Conservation (phyloP, 192 early-diverging fungal genomes). For the Backusella sp. region DNA sequence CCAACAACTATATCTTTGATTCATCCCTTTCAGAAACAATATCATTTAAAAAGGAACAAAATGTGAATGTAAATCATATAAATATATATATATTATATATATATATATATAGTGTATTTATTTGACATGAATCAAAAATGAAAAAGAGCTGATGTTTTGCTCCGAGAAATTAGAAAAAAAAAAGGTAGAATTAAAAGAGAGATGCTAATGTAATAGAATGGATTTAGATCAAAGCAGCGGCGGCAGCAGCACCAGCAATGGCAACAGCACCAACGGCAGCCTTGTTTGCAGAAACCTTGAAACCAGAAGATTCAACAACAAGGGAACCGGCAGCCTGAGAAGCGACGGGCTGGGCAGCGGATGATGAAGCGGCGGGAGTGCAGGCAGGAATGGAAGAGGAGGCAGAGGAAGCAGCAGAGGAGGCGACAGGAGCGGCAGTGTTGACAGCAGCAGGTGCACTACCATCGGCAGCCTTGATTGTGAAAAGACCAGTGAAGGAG, state of each 20-base stretch:
- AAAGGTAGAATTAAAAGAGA: not conserved
- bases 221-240: constrained; percentile 18
- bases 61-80: no score
- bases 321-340: not conserved
- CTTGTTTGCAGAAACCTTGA: constrained; percentile 15
- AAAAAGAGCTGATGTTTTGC: not conserved
- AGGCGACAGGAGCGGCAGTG: not conserved
- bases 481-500: constrained; percentile 27
- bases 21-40: no score
- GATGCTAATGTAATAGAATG: not conserved
- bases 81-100: no score
- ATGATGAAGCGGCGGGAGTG: not conserved
- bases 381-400: constrained; percentile 10
- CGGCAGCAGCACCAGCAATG: constrained; percentile 21
- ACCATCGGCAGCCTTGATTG: constrained; percentile 22
- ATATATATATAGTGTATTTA: no score
- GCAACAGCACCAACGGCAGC: constrained; percentile 10
- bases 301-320: not conserved
- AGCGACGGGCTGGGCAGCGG: constrained; percentile 3
- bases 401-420: not conserved
- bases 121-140: no score
- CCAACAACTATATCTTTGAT: no score
- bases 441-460: not conserved
- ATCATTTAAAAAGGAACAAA: no score
- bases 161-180: not conserved